These are phyloP conservation scores for Leccinum pellstonianum DNA, from an alignment of 768 basidiomycete species.

Conservation along the genomic window DNA sequence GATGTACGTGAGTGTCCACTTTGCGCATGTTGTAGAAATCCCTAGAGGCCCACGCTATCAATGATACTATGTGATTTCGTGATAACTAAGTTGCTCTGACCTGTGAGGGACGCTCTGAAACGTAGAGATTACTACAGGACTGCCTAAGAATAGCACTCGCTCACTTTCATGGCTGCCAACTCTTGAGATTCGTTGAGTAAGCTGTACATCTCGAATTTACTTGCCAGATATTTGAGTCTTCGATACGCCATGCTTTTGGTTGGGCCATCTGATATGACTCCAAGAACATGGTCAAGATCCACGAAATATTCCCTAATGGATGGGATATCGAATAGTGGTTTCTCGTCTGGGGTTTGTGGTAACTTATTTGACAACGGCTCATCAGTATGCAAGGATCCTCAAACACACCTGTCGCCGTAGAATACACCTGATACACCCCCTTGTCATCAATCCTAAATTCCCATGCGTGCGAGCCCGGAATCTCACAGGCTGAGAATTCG, in stretches of 20 bases:
- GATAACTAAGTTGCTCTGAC: constrained; percentile 10
- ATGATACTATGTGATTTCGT: neutral
- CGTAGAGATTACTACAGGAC: constrained; percentile 4
- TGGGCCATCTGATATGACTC: constrained; percentile 92
- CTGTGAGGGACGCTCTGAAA: constrained; percentile 33
- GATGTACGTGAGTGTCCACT: constrained; percentile 98
- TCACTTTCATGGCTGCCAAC: constrained; percentile 92
- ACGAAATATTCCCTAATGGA: constrained; percentile 92
- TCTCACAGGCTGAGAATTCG: constrained; percentile 64
- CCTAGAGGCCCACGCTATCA: constrained; percentile 40
- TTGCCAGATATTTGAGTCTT: constrained; percentile 83
- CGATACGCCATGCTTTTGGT: constrained; percentile 95
- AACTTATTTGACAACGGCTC: neutral
- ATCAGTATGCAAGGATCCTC: neutral
- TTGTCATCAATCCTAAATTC: constrained; percentile 76
- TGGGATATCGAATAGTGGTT: constrained; percentile 76
- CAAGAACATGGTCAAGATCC: constrained; percentile 89
- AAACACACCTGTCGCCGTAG: constrained; percentile 19
- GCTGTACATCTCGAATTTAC: constrained; percentile 93
- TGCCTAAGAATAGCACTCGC: constrained; percentile 17
- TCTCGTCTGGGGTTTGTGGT: constrained; percentile 33
- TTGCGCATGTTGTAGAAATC: constrained; percentile 99
- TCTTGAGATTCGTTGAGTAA: constrained; percentile 94
- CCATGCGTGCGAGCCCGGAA: constrained; percentile 67
- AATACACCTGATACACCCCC: constrained; percentile 89